Base-by-base conservation (phyloP, 192 early-diverging fungal species). In the Coemansia sp. region DNA sequence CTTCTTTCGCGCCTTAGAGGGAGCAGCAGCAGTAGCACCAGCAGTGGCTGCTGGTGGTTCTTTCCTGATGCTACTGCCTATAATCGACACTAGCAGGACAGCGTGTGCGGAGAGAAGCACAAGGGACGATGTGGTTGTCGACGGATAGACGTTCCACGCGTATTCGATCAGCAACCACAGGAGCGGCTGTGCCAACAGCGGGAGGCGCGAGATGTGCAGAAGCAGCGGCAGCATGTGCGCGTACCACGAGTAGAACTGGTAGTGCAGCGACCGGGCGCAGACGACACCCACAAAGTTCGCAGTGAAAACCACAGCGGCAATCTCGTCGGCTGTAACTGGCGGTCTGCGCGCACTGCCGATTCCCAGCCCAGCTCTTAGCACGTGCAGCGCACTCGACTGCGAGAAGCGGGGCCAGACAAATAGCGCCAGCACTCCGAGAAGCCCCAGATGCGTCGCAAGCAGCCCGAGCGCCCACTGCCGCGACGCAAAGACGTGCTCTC, bases 241-340 rank as follows among this genome's bases (percentile, higher is more conserved):
- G 73, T 97, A 99, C 96, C 96, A 99, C 0, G 92, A 83, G 67
- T 93, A 99, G 71, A 99, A 99, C 84, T 97, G 95, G 70, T 96
- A 97, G 70, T 99, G 96, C 59, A 99, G 77, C 1, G 91, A 90
- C 23, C 96, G 77, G 6, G 95, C 90, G 75, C 91, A 96, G 0
- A 90, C 63, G 40, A 99, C 87, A 15, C 96, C 96, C 20, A 94
- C 89, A 73, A 99, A 86, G 77, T 97, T 97, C 29, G 85, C 83
- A 0, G 89, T 89, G 54, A 97, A 95, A 81, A 96, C 80, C 15
- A 82, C 79, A 14, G 54, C 46, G 1, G 61, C 20, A 5, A 67
- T 52, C 45, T 82, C 70, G 11, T 59, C 55, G 2, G 71, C 59
- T 13, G 13, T 50, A 7, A 48, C 56, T 9, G 17, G 7, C 23